phyloP scores from a whole-genome alignment of 192 early-diverging fungal species.

The Gaertneriomyces semiglobifer region DNA sequence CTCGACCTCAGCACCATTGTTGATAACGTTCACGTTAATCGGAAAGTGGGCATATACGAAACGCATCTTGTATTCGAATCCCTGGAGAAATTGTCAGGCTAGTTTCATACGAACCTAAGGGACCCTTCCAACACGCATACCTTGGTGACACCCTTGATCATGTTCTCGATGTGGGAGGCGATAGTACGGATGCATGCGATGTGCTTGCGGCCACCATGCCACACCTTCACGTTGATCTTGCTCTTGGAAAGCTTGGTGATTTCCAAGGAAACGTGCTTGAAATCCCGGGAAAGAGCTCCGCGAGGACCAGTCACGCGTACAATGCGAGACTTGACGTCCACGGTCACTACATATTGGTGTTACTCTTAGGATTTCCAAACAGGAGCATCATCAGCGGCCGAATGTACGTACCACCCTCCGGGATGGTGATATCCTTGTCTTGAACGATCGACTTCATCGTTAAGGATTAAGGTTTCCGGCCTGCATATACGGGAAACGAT shows the following conservation, averaged over 20 bases:
- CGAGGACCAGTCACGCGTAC: constrained; percentile 90
- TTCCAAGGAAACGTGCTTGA: constrained; percentile 93
- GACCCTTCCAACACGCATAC: constrained; percentile 14
- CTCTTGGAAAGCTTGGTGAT: constrained; percentile 64
- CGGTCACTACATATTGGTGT: constrained; percentile 47
- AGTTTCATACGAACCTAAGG: not conserved
- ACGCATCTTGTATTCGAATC: constrained; percentile 99
- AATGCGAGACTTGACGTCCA: constrained; percentile 83
- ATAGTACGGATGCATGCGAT: constrained; percentile 97
- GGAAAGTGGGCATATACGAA: constrained; percentile 99
- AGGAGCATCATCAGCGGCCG: too few species aligned
- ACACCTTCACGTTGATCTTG: constrained; percentile 83
- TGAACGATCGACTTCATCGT: constrained; percentile 90
- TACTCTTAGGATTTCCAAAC: not conserved
- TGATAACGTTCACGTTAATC: constrained; percentile 89
- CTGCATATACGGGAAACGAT: not conserved
- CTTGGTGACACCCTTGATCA: constrained; percentile 98
- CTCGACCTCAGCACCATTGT: constrained; percentile 75
- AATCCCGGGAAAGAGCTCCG: constrained; percentile 80
- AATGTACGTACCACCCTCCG: constrained; percentile 62
- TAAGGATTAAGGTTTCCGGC: constrained; percentile 24
- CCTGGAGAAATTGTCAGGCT: constrained; percentile 34
- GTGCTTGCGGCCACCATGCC: constrained; percentile 96
- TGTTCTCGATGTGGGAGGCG: constrained; percentile 91
- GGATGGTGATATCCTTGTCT: constrained; percentile 85